phyloP scores from a whole-genome alignment of 169 alveolate genomes.

The Ichthyophthirius multifiliis region DNA sequence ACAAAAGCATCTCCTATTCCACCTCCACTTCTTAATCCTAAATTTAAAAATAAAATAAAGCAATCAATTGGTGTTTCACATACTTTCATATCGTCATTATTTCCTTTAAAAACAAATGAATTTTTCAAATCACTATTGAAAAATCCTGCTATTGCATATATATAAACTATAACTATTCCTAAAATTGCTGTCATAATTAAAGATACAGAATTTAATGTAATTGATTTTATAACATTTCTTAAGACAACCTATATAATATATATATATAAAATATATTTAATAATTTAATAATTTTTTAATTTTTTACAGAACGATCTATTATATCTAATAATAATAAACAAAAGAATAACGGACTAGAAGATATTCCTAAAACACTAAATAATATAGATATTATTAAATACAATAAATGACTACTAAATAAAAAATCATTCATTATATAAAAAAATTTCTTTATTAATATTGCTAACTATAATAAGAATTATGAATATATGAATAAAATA shows the following conservation, averaged over 20 bases:
- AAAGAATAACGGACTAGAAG: slow-evolving; percentile 32
- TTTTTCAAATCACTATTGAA: slow-evolving; percentile 24
- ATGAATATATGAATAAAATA: too few species aligned
- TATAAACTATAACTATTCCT: slow-evolving; percentile 49
- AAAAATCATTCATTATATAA: not conserved
- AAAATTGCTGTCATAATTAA: slow-evolving; percentile 56
- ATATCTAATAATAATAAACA: slow-evolving; percentile 51
- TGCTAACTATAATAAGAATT: not conserved
- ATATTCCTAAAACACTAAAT: not conserved
- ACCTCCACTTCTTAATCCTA: slow-evolving; percentile 79
- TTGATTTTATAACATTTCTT: slow-evolving; percentile 47
- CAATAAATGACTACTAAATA: not conserved
- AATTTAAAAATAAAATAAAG: slow-evolving; percentile 48
- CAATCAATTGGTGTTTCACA: slow-evolving; percentile 62
- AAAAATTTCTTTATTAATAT: not conserved
- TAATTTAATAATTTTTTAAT: not conserved
- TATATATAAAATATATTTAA: not conserved
- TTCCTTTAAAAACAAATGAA: slow-evolving; percentile 10
- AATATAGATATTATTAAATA: not conserved
- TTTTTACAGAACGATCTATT: slow-evolving; percentile 40
- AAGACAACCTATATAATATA: slow-evolving; percentile 9
- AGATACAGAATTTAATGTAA: slow-evolving; percentile 44
- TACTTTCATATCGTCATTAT: slow-evolving; percentile 25
- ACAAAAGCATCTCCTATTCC: slow-evolving; percentile 71
- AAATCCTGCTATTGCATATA: slow-evolving; percentile 14